Evolutionary conservation across 2,329 filamentous ascomycete species (phyloP).

Genomic region (Didymella lethalis): DNA sequence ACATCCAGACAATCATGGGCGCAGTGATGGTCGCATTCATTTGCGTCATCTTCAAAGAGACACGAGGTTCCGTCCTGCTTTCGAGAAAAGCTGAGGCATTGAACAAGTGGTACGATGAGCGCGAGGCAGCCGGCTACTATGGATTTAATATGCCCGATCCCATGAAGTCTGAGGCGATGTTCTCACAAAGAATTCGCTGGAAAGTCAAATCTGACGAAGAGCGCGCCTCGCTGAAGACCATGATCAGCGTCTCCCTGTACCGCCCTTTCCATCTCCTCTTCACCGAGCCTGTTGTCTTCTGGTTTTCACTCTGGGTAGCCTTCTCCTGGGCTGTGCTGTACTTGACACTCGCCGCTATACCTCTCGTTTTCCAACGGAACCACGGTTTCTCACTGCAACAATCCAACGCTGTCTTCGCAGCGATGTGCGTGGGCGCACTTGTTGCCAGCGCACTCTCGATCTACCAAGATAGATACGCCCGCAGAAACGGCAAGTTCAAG

Average conservation of each 20-base stretch:
- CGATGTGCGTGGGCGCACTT: slow-evolving; percentile 72
- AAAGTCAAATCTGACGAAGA: slow-evolving; percentile 81
- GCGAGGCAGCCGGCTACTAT: slow-evolving; percentile 70
- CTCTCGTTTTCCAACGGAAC: slow-evolving; percentile 74
- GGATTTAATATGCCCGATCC: slow-evolving; percentile 59
- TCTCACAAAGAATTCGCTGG: slow-evolving; percentile 73
- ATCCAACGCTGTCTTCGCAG: slow-evolving; percentile 75
- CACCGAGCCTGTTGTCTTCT: slow-evolving; percentile 81
- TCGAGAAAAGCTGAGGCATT: slow-evolving; percentile 75
- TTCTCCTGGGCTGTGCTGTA: slow-evolving; percentile 93
- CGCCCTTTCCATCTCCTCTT: slow-evolving; percentile 80
- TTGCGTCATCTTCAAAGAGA: slow-evolving; percentile 78
- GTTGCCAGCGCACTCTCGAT: slow-evolving; percentile 74
- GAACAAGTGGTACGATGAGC: slow-evolving; percentile 79
- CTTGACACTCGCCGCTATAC: slow-evolving; percentile 80
- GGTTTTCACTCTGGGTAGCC: slow-evolving; percentile 87
- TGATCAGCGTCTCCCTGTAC: slow-evolving; percentile 77
- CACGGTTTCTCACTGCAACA: slow-evolving; percentile 74
- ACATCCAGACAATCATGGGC: slow-evolving; percentile 78
- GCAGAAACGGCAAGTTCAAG: slow-evolving; percentile 51
- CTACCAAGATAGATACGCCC: slow-evolving; percentile 73
- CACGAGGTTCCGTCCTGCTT: slow-evolving; percentile 79
- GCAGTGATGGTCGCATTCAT: slow-evolving; percentile 70
- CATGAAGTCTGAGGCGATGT: slow-evolving; percentile 36
- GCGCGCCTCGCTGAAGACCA: slow-evolving; percentile 69